Evolutionary conservation across 163 green algal genomes (phyloP).

Genomic region (Chlamydomonas reinhardtii): DNA sequence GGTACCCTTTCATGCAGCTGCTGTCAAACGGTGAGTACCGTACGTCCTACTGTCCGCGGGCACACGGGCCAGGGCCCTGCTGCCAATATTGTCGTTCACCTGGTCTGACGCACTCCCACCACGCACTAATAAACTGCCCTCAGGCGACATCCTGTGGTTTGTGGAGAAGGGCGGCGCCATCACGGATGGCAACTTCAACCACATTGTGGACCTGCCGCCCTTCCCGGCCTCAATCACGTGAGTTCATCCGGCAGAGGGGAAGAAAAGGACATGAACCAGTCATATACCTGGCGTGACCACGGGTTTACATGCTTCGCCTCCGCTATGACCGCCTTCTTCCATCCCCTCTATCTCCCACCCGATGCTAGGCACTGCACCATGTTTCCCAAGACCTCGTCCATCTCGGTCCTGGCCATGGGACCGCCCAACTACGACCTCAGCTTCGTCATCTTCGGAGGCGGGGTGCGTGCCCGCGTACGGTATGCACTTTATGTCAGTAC

Average conservation of each 20-base stretch:
- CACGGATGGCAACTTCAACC: background rate
- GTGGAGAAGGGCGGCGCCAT: background rate
- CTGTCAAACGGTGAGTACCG: background rate
- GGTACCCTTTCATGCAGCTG: background rate
- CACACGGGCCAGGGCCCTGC: too few species aligned
- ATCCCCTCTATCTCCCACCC: too few species aligned
- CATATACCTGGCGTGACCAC: too few species aligned
- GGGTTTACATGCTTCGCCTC: too few species aligned
- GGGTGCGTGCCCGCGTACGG: background rate
- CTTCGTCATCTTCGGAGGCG: background rate
- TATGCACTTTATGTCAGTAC: too few species aligned
- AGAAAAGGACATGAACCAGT: too few species aligned
- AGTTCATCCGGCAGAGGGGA: too few species aligned
- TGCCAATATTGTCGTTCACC: too few species aligned
- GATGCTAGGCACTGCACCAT: background rate
- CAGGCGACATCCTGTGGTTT: background rate
- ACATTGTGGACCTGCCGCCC: background rate
- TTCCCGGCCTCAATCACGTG: background rate
- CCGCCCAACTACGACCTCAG: background rate
- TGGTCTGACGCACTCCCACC: too few species aligned
- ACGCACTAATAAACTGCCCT: too few species aligned
- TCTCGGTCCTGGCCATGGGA: background rate
- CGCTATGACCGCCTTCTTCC: too few species aligned
- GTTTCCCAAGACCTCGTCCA: background rate
- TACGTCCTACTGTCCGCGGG: too few species aligned